phyloP scores from a whole-genome alignment of 2,329 filamentous ascomycete genomes.

The Xylariomycetidae sp. region DNA sequence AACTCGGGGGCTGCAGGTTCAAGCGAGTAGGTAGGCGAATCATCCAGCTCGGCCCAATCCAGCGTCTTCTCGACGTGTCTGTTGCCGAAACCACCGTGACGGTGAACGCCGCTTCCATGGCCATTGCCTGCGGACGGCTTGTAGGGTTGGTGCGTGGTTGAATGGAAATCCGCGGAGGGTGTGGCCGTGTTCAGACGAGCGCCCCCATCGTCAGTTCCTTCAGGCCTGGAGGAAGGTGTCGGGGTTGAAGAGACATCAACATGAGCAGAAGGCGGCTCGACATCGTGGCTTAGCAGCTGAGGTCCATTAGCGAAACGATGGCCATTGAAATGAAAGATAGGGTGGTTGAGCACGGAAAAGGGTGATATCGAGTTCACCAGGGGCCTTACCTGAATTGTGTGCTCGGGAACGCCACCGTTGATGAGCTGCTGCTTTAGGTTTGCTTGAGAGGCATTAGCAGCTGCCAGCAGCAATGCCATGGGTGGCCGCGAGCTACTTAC shows the following conservation, averaged over 20 bases:
- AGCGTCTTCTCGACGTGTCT: slow-evolving; percentile 8
- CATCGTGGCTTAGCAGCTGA: too few relatives aligned
- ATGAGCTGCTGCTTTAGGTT: slow-evolving; percentile 44
- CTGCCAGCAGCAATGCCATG: background rate
- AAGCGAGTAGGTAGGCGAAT: slow-evolving; percentile 16
- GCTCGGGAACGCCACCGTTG: slow-evolving; percentile 40
- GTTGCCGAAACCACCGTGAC: slow-evolving; percentile 3
- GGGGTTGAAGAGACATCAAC: slow-evolving; percentile 5
- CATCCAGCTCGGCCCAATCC: slow-evolving; percentile 16
- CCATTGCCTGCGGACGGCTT: slow-evolving; percentile 1
- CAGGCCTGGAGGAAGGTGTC: slow-evolving; percentile 5
- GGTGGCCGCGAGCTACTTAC: slow-evolving; percentile 31
- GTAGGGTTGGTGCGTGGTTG: slow-evolving; percentile 3
- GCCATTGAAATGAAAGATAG: too few relatives aligned
- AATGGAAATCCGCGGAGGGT: slow-evolving; percentile 2
- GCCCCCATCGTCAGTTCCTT: slow-evolving; percentile 6
- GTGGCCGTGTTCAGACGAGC: slow-evolving; percentile 3
- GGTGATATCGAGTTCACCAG: background rate
- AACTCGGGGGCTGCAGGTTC: slow-evolving; percentile 14
- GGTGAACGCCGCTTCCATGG: slow-evolving; percentile 4
- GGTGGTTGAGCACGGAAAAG: slow-evolving; percentile 6
- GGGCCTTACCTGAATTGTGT: slow-evolving; percentile 38
- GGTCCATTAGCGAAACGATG: too few relatives aligned
- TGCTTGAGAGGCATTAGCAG: slow-evolving; percentile 24
- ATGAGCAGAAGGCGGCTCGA: too few relatives aligned